Evolutionary conservation across 2,329 filamentous ascomycete species (phyloP).

Genomic region (Aspergillus spinulosporus): DNA sequence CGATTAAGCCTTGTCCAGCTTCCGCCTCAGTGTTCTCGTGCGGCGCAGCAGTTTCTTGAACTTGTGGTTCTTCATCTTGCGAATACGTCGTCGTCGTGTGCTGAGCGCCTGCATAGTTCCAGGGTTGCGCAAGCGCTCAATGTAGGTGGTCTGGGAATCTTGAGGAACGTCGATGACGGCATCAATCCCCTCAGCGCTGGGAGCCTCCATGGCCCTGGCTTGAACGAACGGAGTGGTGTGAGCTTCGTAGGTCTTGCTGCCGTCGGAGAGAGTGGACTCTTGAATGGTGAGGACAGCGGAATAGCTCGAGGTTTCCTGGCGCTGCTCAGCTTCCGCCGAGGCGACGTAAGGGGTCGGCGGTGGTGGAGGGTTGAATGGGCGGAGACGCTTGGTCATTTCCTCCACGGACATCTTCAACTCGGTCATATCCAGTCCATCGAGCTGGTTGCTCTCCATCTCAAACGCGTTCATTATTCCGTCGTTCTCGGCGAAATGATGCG

Average conservation of each 20-base stretch:
- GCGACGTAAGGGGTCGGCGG: conserved; percentile 61
- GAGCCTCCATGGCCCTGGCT: conserved; percentile 40
- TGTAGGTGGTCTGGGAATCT: conserved; percentile 50
- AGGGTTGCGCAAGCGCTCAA: conserved; percentile 65
- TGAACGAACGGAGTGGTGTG: conserved; percentile 53
- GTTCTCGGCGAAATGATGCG: conserved; percentile 35
- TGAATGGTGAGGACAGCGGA: conserved; percentile 55
- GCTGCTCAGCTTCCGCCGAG: conserved; percentile 35
- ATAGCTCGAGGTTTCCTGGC: conserved; percentile 44
- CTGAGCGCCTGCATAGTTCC: conserved; percentile 75
- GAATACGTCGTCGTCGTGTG: conserved; percentile 85
- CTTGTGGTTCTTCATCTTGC: conserved; percentile 99
- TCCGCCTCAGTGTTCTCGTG: conserved; percentile 84
- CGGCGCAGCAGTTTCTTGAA: conserved; percentile 98
- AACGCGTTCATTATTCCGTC: conserved; percentile 38
- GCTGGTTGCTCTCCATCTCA: conserved; percentile 38
- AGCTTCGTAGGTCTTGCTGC: conserved; percentile 54
- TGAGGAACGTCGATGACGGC: conserved; percentile 60
- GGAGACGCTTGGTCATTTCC: conserved; percentile 67
- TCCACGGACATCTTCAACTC: conserved; percentile 67
- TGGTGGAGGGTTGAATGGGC: conserved; percentile 84
- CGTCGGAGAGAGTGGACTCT: conserved; percentile 53
- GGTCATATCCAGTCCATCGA: conserved; percentile 53
- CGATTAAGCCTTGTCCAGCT: conserved; percentile 65
- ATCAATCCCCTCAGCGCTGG: conserved; percentile 30